Evolutionary conservation across 2,329 filamentous ascomycete species (phyloP).

Genomic region (Pseudogymnoascus sp.): DNA sequence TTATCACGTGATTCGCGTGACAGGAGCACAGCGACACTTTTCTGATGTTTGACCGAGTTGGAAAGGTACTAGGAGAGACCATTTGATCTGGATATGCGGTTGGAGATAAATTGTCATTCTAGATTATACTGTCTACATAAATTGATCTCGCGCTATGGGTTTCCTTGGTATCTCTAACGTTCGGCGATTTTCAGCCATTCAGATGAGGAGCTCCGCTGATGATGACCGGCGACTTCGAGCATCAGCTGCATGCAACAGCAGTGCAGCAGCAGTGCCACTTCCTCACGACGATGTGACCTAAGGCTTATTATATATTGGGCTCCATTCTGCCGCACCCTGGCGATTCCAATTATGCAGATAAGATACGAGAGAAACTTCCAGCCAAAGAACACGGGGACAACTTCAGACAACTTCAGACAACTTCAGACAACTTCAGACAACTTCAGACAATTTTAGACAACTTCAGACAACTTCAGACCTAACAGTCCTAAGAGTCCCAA

Average conservation of each 20-base stretch:
- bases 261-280: not conserved
- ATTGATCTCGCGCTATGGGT: not conserved
- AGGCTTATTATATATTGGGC: slow-evolving; percentile 11
- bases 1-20: slow-evolving; percentile 11
- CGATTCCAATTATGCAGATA: not conserved
- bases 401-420: not conserved
- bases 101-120: slow-evolving; percentile 8
- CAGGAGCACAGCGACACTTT: slow-evolving; percentile 7
- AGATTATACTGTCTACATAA: slow-evolving; percentile 7
- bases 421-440: not conserved
- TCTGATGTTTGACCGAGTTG: slow-evolving; percentile 11
- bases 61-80: slow-evolving; percentile 10
- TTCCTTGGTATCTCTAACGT: slow-evolving; percentile 8
- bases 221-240: slow-evolving; percentile 9
- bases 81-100: slow-evolving; percentile 11
- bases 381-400: not conserved
- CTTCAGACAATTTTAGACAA: not conserved
- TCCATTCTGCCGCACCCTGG: slow-evolving; percentile 8
- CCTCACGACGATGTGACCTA: slow-evolving; percentile 9
- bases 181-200: slow-evolving; percentile 11
- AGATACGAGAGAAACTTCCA: not conserved
- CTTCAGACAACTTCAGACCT: not conserved
- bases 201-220: slow-evolving; percentile 8
- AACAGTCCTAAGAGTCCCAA: not conserved
- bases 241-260: slow-evolving; percentile 11